Conservation (phyloP, 345 rosid species). For the Erodium maritimum region DNA sequence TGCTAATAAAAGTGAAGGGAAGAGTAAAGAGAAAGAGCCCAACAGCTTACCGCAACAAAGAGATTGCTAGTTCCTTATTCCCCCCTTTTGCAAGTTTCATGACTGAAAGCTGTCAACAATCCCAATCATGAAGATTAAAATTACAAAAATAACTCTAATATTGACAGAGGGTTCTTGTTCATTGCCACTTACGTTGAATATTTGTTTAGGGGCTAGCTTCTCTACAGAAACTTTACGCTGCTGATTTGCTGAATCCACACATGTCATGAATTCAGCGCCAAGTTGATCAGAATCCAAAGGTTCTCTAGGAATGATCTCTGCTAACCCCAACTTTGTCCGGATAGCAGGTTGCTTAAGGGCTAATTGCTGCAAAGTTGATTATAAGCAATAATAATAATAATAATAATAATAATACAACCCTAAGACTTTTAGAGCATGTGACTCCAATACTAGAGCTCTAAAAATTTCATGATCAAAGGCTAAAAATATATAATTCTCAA, state of each 20-base stretch:
- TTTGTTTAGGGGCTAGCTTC: constrained; percentile 41
- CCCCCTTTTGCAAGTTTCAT: constrained; percentile 42
- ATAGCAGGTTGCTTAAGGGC: constrained; percentile 48
- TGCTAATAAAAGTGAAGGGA: neutral
- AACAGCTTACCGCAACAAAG: constrained; percentile 41
- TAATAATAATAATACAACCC: no score
- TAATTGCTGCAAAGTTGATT: constrained; percentile 48
- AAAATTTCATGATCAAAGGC: neutral
- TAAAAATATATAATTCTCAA: neutral
- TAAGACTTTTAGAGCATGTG: no score
- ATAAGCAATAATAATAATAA: no score
- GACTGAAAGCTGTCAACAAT: constrained; percentile 53
- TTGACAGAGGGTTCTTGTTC: constrained; percentile 7
- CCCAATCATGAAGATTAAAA: constrained; percentile 13
- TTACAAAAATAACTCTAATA: constrained; percentile 1
- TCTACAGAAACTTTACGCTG: constrained; percentile 23
- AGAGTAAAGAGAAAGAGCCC: neutral
- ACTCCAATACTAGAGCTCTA: no score
- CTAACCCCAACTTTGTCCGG: constrained; percentile 55
- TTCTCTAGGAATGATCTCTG: constrained; percentile 20
- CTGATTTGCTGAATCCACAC: constrained; percentile 19
- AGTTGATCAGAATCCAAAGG: constrained; percentile 13
- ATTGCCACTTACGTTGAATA: constrained; percentile 47
- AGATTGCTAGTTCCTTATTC: constrained; percentile 39
- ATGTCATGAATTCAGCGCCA: constrained; percentile 11